Evolutionary conservation across 179 eudicot genomes (phyloP).

Genomic region (Silene vulgaris): DNA sequence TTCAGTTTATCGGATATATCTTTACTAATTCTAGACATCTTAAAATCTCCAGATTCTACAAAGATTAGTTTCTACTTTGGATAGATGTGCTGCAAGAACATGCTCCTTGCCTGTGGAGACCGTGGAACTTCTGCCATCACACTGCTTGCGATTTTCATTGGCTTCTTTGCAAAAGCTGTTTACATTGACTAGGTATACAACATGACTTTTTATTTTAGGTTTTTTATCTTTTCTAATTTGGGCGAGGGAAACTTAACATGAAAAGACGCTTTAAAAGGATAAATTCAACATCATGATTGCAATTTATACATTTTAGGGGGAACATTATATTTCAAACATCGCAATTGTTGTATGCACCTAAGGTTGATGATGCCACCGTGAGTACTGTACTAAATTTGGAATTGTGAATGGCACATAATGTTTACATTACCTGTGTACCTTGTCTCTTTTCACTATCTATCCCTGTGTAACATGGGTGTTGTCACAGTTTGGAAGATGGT

Average conservation of each 20-base stretch:
- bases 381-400: no score
- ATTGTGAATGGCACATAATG: no score
- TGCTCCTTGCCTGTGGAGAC: conserved; percentile 93
- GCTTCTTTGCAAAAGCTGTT: conserved; percentile 82
- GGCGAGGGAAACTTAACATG: background rate
- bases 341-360: no score
- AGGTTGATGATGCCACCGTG: no score
- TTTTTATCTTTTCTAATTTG: no score
- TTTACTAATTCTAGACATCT: conserved; percentile 16
- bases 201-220: background rate
- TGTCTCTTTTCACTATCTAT: no score
- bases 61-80: conserved; percentile 72
- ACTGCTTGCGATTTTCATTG: conserved; percentile 92
- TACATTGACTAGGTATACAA: conserved; percentile 62
- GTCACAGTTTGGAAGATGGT: no score
- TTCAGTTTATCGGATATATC: conserved; percentile 4
- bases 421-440: no score
- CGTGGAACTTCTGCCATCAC: conserved; percentile 90
- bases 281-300: background rate
- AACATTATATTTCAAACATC: no score
- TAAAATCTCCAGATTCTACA: conserved; percentile 57
- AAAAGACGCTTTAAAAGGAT: background rate
- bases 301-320: background rate
- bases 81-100: conserved; percentile 95
- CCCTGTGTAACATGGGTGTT: no score